phyloP scores from a whole-genome alignment of 257 asterid species.

The Solanum verrucosum region DNA sequence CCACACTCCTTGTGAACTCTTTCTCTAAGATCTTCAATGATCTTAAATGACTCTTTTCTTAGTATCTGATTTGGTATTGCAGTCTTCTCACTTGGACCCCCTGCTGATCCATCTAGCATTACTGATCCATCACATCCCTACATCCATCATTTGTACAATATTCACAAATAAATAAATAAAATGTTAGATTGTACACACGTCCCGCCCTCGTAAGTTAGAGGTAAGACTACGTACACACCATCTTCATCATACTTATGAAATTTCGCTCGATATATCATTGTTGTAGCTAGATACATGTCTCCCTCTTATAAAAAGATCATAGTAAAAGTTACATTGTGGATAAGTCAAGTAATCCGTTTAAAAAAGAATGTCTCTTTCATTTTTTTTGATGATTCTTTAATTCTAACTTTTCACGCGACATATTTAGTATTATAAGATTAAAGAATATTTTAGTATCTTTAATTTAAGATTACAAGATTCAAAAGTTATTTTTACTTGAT shows the following conservation, averaged over 20 bases:
- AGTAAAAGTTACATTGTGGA: neutral
- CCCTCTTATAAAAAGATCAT: neutral
- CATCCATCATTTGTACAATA: neutral
- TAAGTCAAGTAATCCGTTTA: neutral
- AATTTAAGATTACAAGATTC: neutral
- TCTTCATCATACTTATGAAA: neutral
- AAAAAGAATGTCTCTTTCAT: too few species aligned
- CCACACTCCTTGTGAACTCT: slow-evolving; percentile 25
- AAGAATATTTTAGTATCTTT: too few species aligned
- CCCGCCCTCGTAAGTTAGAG: neutral
- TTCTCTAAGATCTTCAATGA: slow-evolving; percentile 34
- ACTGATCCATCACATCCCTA: slow-evolving; percentile 39
- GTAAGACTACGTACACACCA: neutral
- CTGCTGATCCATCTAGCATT: slow-evolving; percentile 32
- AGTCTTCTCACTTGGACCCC: slow-evolving; percentile 27
- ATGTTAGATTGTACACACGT: neutral
- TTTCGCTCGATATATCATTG: neutral
- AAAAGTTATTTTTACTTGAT: neutral
- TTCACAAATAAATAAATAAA: neutral
- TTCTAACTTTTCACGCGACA: too few species aligned
- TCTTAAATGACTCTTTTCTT: slow-evolving; percentile 28
- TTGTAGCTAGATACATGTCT: neutral
- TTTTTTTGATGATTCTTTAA: too few species aligned
- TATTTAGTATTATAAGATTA: too few species aligned
- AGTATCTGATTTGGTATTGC: slow-evolving; percentile 40